Evolutionary conservation across 1,284 basidiomycete genomes (phyloP), one percentile per base, ranked within the genome.

Genomic region (Golubevia pallescens): DNA sequence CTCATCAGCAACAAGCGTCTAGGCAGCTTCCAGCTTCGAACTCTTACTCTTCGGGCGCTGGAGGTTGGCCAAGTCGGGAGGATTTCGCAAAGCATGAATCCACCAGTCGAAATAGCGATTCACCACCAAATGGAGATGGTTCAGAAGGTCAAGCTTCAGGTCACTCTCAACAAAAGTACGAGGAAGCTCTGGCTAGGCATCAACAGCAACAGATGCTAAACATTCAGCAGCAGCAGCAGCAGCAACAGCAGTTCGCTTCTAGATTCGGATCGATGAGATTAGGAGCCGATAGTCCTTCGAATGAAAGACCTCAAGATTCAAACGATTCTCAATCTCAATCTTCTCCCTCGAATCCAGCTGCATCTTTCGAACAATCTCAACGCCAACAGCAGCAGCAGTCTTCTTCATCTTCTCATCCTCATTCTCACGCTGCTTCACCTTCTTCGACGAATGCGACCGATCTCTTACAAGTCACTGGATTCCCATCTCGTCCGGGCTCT

Each of bases 1-100:
- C 63, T 16, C 51, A 65, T 21, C 65, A 67, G 62, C 66, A 66
- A 24, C 57, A 24, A 63, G 57, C 38, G 55, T 70, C 2, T 48
- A 68, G 24, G 21, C 58, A 23, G 51, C 73, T 21, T 61, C 74
- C 10, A 42, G 63, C 5, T 21, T 65, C 52, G 38, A 32, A 8
- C 42, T 34, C 8, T 60, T 61, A 48, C 42, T 48, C 42, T 48
- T 48, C 42, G 8, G 16, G 42, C 42, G 16, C 8, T 16, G 42
- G 42, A 48, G 42, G 42, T 13, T 48, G 42, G 42, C 42, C 34
- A 38, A 38, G 5, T 38, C 3, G 34, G 10, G 34, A 38, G 10
- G 34, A 38, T 4, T 38, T 38, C 10, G 34, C 34, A 5, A 38
- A 38, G 34, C 34, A 38, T 10, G 34, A 38, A 4, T 5, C 3